Percentiles rank a stretch among this genome's conserved stretches.
phyloP scores from a whole-genome alignment of 192 early-diverging fungal species.

The Umbelopsis vinacea region DNA sequence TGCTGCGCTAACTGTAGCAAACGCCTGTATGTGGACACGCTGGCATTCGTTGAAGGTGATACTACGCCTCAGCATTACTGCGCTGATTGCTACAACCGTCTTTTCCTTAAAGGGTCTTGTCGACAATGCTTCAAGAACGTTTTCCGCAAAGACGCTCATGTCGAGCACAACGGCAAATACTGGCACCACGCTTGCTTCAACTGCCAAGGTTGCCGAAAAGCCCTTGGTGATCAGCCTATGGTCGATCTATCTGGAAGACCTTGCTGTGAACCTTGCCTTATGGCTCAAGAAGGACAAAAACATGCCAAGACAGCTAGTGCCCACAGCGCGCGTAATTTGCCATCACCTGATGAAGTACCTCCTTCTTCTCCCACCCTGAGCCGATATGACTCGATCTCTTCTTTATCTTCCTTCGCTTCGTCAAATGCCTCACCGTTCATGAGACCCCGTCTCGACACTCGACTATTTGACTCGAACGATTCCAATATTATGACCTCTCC shows the following conservation, averaged over 20 bases:
- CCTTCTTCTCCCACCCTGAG: not conserved
- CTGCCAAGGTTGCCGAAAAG: conserved; percentile 43
- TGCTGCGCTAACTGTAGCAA: conserved; percentile 15
- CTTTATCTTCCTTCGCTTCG: conserved; percentile 10
- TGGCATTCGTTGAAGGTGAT: conserved; percentile 22
- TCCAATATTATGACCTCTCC: not conserved
- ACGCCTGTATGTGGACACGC: not conserved
- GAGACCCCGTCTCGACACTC: conserved; percentile 13
- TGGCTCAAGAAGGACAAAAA: conserved; percentile 39
- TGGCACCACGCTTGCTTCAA: conserved; percentile 46
- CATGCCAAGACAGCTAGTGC: not conserved
- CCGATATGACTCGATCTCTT: conserved; percentile 3
- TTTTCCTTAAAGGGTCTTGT: conserved; percentile 18
- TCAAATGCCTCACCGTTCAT: conserved; percentile 13
- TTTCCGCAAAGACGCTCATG: conserved; percentile 23
- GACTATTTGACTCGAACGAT: not conserved
- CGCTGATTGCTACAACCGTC: conserved; percentile 16
- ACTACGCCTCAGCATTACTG: conserved; percentile 19
- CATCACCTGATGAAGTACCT: conserved; percentile 4
- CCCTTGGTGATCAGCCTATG: conserved; percentile 43
- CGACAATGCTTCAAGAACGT: conserved; percentile 21
- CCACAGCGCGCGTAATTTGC: not conserved
- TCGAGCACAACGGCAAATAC: conserved; percentile 24
- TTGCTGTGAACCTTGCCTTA: conserved; percentile 53
- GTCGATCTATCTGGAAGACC: conserved; percentile 51